Conservation (phyloP, 164 flowering plant species). For the Vitis rupestris region DNA sequence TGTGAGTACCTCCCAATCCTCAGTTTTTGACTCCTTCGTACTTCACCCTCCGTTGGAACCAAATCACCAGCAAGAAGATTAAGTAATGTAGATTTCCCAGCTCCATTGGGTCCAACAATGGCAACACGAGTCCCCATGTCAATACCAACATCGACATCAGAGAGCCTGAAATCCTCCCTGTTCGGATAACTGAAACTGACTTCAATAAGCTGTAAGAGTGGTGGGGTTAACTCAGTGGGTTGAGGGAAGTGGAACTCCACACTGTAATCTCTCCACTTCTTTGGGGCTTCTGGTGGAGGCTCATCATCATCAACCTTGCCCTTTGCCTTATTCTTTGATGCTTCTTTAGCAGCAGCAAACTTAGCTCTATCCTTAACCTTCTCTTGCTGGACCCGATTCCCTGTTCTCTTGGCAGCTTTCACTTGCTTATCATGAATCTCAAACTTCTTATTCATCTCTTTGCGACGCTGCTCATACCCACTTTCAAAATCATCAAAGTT, state of each 20-base stretch:
- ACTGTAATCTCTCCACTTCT: constrained; percentile 71
- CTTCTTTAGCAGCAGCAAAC: constrained; percentile 60
- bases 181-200: constrained; percentile 76
- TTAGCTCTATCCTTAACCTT: constrained; percentile 80
- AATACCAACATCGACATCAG: constrained; percentile 74
- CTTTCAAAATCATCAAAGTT: constrained; percentile 77
- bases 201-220: constrained; percentile 73
- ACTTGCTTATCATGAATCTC: constrained; percentile 68
- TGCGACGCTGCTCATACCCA: constrained; percentile 79
- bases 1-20: too few relatives aligned
- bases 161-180: constrained; percentile 60
- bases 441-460: constrained; percentile 72
- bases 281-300: constrained; percentile 55
- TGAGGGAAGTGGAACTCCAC: constrained; percentile 85
- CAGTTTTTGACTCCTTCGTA: too few relatives aligned
- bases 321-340: constrained; percentile 59
- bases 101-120: constrained; percentile 88
- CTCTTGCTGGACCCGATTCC: constrained; percentile 63
- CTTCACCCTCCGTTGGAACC: too few relatives aligned
- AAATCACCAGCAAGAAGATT: constrained; percentile 87
- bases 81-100: constrained; percentile 79
- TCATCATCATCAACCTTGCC: constrained; percentile 75
- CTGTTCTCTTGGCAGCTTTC: constrained; percentile 76
- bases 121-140: constrained; percentile 91
- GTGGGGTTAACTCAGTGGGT: constrained; percentile 81